Percentiles rank a stretch among this genome's conserved stretches.
Evolutionary conservation across 352 stramenopile species (phyloP).

Genomic region (Phytophthora pinifolia): DNA sequence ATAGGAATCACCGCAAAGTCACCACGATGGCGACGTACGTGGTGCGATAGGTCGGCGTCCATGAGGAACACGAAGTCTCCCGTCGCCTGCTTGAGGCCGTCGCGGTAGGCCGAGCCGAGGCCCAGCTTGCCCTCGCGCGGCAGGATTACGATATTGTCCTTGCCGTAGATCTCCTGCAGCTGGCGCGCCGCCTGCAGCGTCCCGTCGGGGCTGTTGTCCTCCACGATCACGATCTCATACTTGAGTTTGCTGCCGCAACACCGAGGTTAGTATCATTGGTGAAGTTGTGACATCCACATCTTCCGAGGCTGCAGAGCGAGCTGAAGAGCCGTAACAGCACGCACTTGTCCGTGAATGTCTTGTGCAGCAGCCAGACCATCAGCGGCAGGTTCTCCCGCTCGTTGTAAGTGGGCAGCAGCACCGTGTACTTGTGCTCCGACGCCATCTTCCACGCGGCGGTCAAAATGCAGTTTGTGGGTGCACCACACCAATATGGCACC

Average conservation of each 20-base stretch:
- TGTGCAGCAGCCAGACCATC: constrained; percentile 96
- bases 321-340: constrained; percentile 15
- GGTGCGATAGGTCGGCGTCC: constrained; percentile 98
- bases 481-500: neutral
- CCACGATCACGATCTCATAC: constrained; percentile 98
- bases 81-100: constrained; percentile 92
- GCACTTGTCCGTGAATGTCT: constrained; percentile 91
- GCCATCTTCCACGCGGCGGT: constrained; percentile 21
- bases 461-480: constrained; percentile 9
- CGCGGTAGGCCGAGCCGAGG: constrained; percentile 96
- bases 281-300: no score
- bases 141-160: constrained; percentile 93
- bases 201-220: constrained; percentile 97
- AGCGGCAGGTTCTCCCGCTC: constrained; percentile 98
- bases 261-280: no score
- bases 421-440: constrained; percentile 83
- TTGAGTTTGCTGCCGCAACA: constrained; percentile 59
- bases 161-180: constrained; percentile 90
- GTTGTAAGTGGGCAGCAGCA: constrained; percentile 98
- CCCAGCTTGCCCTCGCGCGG: constrained; percentile 95
- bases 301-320: neutral
- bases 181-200: constrained; percentile 94
- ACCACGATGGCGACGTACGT: constrained; percentile 51
- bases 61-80: constrained; percentile 97
- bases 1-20: neutral